phyloP scores from a whole-genome alignment of 805 yeast genomes.

The Kuraishia borneana region DNA sequence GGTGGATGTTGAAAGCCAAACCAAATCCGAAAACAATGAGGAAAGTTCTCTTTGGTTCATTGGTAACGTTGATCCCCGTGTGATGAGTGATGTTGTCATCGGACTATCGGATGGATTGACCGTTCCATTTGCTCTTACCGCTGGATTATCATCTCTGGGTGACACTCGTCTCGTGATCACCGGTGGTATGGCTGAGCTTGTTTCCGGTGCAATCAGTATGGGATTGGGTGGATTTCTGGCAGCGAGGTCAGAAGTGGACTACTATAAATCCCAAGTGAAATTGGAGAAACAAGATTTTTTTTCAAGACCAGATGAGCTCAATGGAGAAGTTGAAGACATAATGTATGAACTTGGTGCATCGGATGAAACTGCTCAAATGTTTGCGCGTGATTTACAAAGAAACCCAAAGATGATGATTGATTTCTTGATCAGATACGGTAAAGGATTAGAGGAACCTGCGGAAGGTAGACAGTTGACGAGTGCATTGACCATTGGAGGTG shows the following conservation, averaged over 20 bases:
- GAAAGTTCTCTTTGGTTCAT: conserved; percentile 24
- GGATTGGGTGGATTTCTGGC: conserved; percentile 96
- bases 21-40: neutral
- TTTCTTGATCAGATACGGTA: conserved; percentile 78
- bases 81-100: conserved; percentile 85
- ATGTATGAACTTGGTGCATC: conserved; percentile 64
- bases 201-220: conserved; percentile 96
- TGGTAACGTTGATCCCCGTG: conserved; percentile 71
- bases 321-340: conserved; percentile 73
- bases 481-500: conserved; percentile 81
- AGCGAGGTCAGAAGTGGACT: conserved; percentile 80
- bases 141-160: conserved; percentile 88
- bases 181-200: conserved; percentile 96
- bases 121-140: conserved; percentile 97
- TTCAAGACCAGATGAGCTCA: conserved; percentile 51
- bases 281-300: conserved; percentile 60
- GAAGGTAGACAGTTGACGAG: conserved; percentile 82
- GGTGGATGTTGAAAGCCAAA: neutral
- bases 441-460: conserved; percentile 93
- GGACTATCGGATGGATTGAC: conserved; percentile 94
- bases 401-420: conserved; percentile 73
- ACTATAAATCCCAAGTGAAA: conserved; percentile 59
- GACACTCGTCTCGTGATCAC: conserved; percentile 85
- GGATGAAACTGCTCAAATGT: conserved; percentile 61
- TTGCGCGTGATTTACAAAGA: conserved; percentile 69